Evolutionary conservation across 768 basidiomycete species (phyloP).

Genomic region (Russula ochroleuca): DNA sequence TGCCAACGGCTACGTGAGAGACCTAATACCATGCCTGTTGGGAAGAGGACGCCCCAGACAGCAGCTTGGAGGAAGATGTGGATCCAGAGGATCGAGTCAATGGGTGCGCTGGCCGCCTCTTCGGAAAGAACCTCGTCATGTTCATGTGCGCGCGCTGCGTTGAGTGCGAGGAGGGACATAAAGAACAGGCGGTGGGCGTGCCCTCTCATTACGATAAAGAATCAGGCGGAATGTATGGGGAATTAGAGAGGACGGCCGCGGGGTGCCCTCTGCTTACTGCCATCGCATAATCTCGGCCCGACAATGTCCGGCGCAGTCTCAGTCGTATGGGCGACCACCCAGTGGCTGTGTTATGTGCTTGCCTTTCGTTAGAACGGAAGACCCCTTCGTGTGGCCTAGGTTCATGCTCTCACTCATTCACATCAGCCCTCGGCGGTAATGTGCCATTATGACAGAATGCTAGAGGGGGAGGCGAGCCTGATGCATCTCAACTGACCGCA

Average conservation of each 20-base stretch:
- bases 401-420: neutral
- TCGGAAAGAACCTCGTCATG: slow-evolving; percentile 63
- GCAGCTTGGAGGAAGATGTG: slow-evolving; percentile 75
- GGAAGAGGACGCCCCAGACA: slow-evolving; percentile 86
- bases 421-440: neutral
- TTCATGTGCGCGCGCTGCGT: slow-evolving; percentile 46
- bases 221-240: neutral
- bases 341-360: neutral
- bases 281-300: neutral
- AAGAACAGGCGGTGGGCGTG: neutral
- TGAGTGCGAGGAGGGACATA: slow-evolving; percentile 6
- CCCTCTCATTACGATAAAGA: neutral
- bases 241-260: neutral
- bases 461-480: neutral
- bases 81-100: slow-evolving; percentile 76
- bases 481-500: neutral
- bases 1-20: slow-evolving; percentile 83
- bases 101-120: slow-evolving; percentile 57
- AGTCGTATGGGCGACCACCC: neutral
- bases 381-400: neutral
- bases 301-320: neutral
- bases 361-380: neutral
- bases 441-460: neutral
- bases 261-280: neutral
- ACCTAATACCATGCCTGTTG: slow-evolving; percentile 75